Evolutionary conservation across 2,329 filamentous ascomycete species (phyloP).

Genomic region (Monilinia polystroma): DNA sequence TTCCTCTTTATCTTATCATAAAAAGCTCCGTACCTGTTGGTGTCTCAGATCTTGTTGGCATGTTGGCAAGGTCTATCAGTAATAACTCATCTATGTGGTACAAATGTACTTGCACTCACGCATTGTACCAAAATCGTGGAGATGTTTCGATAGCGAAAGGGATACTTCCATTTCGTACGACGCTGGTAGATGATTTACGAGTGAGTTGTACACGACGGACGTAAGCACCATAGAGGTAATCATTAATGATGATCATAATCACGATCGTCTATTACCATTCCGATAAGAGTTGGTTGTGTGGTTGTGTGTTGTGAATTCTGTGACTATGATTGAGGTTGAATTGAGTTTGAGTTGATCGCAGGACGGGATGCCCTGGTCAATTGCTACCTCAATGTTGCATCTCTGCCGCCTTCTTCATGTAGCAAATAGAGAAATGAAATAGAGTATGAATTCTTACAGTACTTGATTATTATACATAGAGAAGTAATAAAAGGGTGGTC

Average conservation of each 20-base stretch:
- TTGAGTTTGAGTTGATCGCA: neutral
- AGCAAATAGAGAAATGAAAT: neutral
- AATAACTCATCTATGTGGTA: neutral
- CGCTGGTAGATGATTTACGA: constrained; percentile 13
- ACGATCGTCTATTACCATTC: constrained; percentile 3
- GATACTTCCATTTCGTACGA: constrained; percentile 4
- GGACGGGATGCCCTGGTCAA: constrained; percentile 4
- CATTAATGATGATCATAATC: constrained; percentile 8
- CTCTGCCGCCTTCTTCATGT: constrained; percentile 6
- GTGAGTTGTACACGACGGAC: neutral
- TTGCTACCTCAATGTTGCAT: constrained; percentile 13
- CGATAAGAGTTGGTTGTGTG: constrained; percentile 11
- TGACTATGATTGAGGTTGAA: neutral
- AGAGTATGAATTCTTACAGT: no score
- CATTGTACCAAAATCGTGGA: constrained; percentile 1
- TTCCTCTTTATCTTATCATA: constrained; percentile 8
- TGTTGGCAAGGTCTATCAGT: constrained; percentile 2
- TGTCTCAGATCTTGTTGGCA: constrained; percentile 22
- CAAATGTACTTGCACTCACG: neutral
- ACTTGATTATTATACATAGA: constrained; percentile 6
- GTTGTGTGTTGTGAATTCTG: neutral
- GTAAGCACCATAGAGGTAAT: constrained; percentile 14
- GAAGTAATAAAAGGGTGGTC: neutral
- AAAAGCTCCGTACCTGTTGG: constrained; percentile 4
- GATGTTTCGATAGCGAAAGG: neutral